Percentiles rank a stretch among this genome's conserved stretches.
These are phyloP conservation scores for Nemania abortiva DNA, from an alignment of 2,329 filamentous ascomycete species.

Conservation along the genomic window DNA sequence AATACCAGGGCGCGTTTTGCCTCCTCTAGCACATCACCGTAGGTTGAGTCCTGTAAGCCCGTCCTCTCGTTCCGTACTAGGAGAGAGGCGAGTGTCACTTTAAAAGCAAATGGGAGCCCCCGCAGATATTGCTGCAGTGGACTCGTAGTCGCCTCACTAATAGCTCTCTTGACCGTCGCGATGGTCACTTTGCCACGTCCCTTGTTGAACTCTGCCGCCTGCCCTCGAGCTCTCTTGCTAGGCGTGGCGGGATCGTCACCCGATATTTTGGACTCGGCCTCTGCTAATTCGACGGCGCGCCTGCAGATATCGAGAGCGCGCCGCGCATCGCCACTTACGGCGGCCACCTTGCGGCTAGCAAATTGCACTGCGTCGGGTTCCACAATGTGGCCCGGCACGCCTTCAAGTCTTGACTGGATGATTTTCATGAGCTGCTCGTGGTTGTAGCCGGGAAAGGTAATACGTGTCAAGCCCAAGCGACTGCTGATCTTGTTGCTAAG, in stretches of 20 bases:
- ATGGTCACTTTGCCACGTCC: constrained; percentile 80
- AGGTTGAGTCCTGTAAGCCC: constrained; percentile 86
- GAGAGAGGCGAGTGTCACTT: constrained; percentile 87
- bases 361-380: constrained; percentile 96
- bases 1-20: constrained; percentile 75
- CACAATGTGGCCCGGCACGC: constrained; percentile 89
- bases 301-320: constrained; percentile 95
- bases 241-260: constrained; percentile 68
- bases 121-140: constrained; percentile 91
- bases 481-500: constrained; percentile 99
- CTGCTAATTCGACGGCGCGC: constrained; percentile 93
- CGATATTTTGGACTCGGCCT: constrained; percentile 69
- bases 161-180: constrained; percentile 91
- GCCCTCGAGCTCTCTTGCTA: constrained; percentile 63
- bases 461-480: constrained; percentile 87
- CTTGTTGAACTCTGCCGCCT: constrained; percentile 46
- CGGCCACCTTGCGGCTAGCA: constrained; percentile 94
- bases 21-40: constrained; percentile 92
- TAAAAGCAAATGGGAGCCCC: constrained; percentile 82
- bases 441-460: constrained; percentile 97
- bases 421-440: constrained; percentile 98
- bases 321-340: constrained; percentile 93
- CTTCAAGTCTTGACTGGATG: constrained; percentile 91
- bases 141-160: constrained; percentile 93
- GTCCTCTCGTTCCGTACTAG: constrained; percentile 83